Evolutionary conservation across 2,329 filamentous ascomycete species (phyloP), one percentile per base, ranked within the genome.

Genomic region (Pseudocercospora macadamiae): DNA sequence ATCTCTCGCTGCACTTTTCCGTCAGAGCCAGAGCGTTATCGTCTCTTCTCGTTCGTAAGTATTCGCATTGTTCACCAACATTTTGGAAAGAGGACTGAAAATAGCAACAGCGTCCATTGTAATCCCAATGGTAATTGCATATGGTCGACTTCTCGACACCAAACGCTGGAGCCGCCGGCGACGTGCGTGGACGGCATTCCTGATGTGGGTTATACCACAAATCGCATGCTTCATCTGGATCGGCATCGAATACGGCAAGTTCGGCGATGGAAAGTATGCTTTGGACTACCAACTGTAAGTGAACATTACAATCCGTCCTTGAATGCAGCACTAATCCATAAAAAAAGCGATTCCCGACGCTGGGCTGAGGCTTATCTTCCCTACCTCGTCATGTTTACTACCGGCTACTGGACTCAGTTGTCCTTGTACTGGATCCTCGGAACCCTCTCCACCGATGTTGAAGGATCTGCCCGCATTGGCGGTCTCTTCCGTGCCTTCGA

Each of bases 371-470:
- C 63, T 3, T 68, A 67, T 54, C 18, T 66, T 2, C 66, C 66
- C 1, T 68, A 67, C 42, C 56, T 68, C 42, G 59, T 68, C 34
- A 65, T 68, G 16, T 65, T 66, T 44, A 52, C 61, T 25, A 66
- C 66, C 1, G 63, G 64, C 28, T 66, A 66, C 51, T 61, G 63
- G 58, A 64, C 63, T 3, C 66, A 68, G 47, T 54, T 65, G 6
- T 66, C 62, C 1, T 61, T 76, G 4, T 76, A 76, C 64, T 76
- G 74, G 74, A 73, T 75, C 18, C 64, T 76, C 12, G 73, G 72
- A 26, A 73, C 69, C 3, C 73, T 75, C 19, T 72, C 73, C 2
- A 72, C 69, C 0, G 73, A 76, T 19, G 67, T 74, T 1, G 69
- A 71, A 36, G 64, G 67, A 4, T 71, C 67, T 4, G 64, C 71